Base-by-base conservation (phyloP, 2,329 filamentous ascomycete genomes). In the Trichoderma asperellum region DNA sequence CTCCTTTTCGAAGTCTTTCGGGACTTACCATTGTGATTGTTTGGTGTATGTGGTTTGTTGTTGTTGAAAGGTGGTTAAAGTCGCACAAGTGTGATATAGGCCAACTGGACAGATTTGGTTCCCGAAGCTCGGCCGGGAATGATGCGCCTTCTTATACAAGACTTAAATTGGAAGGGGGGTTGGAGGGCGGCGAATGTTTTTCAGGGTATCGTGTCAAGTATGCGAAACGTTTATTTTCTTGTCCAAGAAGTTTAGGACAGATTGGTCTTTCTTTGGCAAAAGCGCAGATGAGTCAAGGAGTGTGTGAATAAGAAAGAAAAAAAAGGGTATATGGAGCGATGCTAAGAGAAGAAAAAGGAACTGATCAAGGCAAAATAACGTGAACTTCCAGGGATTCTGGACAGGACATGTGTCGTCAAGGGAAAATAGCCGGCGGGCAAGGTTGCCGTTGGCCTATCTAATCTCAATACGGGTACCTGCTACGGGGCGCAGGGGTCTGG, bases 401-500 rank as follows among this genome's bases (percentile, higher is more conserved):
- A 67, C 63, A 75, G 76, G 76, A 77, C 76, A 78, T 76, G 75
- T 78, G 76, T 78, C 71, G 72, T 71, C 69, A 69, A 73, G 52
- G 43, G 57, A 57, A 52, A 67, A 57, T 47, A 65, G 68, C 43
- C 68, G 53, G 53, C 24, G 40, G 27, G 29, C 40, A n/a, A 14
- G 40, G 40, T 40, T 35, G 40, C 40, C 5, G 40, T 12, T n/a
- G 40, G 40, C 40, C 57, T 57, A 70, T 61, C 68, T 56, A 57
- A 63, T 67, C 68, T 53, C 37, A 8, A 47, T 12, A 27, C 49
- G 18, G 52, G 21, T 65, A 63, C 60, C 32, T 24, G 21, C 7
- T 18, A 14, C 12, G 8, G 24, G 40, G n/a, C 37, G 18, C 29
- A n/a, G 24, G 29, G 43, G 49, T 24, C 62, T 21, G 49, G 40